Base-by-base conservation (phyloP, 768 basidiomycete species). In the Tremella mesenterica region DNA sequence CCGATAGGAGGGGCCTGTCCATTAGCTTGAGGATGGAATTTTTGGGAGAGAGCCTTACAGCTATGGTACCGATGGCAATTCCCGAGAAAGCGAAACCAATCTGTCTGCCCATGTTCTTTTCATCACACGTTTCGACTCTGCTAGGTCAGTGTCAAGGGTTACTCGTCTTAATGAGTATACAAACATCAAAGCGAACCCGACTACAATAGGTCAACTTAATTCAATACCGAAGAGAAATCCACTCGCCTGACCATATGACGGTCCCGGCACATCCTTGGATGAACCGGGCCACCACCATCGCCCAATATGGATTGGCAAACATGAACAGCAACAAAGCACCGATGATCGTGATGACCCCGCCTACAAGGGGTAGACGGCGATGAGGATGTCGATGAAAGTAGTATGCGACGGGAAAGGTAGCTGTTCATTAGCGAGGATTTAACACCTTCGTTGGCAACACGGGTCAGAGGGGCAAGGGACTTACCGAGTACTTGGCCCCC, bases 31-130 rank as follows among this genome's bases (percentile, higher is more conserved):
- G 14, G 45, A 27, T 12, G 52, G 47, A n/a, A 48, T 41, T 28
- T 4, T 18, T 23, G 6, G 16, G 4, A 23, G 47, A 34, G 6
- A 47, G 4, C 43, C 54, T 55, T 13, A 55, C 54, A 26, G 63
- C 57, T 9, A 57, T 63, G 4, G 55, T 49, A 1, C 69, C 69
- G 14, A 70, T 57, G 8, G 66, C 58, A 4, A 65, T 52, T 10
- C 69, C 69, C 14, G 66, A 55, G 78, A 73, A 77, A 77, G 54
- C 73, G 77, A 0, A 78, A 58, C 0, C 77, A 76, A 23, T 64
- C 36, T 0, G 48, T 13, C 6, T 77, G 74, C 44, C 68, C 60
- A 16, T 81, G 60, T 58, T 81, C 80, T 0, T 76, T 47, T 0
- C 81, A 61, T 0, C 80, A 57, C 53, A 80, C 29, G 63, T 68